phyloP scores from a whole-genome alignment of 768 basidiomycete species.

The Russula sp. region DNA sequence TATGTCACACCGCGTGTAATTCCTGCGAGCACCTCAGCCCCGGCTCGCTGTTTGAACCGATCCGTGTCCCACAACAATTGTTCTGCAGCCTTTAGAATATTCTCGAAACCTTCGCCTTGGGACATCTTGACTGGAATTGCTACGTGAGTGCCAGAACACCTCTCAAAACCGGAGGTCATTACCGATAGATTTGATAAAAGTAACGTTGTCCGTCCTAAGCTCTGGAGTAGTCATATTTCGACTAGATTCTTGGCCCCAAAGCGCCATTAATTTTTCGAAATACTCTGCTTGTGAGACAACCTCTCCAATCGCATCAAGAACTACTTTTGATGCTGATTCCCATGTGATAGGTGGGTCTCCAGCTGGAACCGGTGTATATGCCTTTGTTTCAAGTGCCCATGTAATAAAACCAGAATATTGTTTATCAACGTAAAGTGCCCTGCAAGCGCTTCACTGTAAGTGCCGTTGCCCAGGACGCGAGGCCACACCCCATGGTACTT shows the following conservation, averaged over 20 bases:
- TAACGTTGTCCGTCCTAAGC: constrained; percentile 47
- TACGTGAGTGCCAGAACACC: constrained; percentile 9
- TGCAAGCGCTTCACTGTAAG: constrained; percentile 20
- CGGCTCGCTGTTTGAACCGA: constrained; percentile 82
- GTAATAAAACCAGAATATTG: constrained; percentile 70
- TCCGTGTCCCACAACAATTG: constrained; percentile 57
- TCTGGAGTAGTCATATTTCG: constrained; percentile 48
- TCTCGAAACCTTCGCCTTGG: constrained; percentile 46
- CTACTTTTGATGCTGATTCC: constrained; percentile 47
- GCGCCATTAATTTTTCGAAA: constrained; percentile 50
- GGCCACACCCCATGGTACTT: not conserved
- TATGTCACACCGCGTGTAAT: constrained; percentile 58
- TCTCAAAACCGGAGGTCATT: constrained; percentile 22
- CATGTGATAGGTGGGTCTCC: constrained; percentile 41
- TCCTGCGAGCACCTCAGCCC: constrained; percentile 68
- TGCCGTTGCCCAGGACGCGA: not conserved
- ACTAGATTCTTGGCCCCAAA: constrained; percentile 81
- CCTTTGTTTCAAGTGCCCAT: constrained; percentile 62
- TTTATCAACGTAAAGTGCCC: constrained; percentile 62
- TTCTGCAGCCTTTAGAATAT: constrained; percentile 51
- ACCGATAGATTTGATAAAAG: constrained; percentile 48
- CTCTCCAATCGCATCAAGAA: constrained; percentile 47
- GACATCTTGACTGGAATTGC: constrained; percentile 56
- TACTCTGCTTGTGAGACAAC: constrained; percentile 46
- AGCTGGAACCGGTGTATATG: constrained; percentile 42